Conservation (phyloP, 2,329 filamentous ascomycete species). For the Neurospora crassa region DNA sequence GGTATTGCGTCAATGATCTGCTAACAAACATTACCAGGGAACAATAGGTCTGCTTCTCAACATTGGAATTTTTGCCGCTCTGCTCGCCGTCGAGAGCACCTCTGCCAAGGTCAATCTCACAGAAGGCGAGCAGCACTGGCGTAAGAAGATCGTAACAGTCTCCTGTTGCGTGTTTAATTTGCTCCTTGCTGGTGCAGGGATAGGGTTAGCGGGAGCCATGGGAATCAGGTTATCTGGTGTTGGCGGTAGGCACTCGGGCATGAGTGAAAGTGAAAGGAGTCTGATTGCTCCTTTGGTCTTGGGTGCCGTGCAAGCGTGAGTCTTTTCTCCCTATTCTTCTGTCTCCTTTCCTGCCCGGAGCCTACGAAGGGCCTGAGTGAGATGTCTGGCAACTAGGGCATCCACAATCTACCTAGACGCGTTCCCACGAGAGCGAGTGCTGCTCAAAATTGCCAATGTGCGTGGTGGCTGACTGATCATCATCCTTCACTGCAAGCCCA, state of each 20-base stretch:
- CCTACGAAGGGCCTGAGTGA: neutral
- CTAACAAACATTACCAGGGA: conserved; percentile 9
- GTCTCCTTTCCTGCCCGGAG: neutral
- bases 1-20: neutral
- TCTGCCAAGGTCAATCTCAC: conserved; percentile 10
- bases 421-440: neutral
- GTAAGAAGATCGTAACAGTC: conserved; percentile 16
- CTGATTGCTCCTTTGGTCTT: conserved; percentile 14
- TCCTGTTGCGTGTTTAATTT: conserved; percentile 17
- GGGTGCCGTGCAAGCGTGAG: conserved; percentile 15
- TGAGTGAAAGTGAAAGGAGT: conserved; percentile 1
- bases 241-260: neutral
- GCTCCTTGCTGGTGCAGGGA: conserved; percentile 14
- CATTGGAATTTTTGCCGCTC: conserved; percentile 10
- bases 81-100: conserved; percentile 13
- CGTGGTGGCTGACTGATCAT: neutral
- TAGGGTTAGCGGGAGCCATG: conserved; percentile 12
- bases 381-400: neutral
- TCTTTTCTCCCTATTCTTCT: neutral
- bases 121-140: conserved; percentile 18
- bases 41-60: conserved; percentile 12
- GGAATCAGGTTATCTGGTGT: conserved; percentile 4
- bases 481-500: neutral
- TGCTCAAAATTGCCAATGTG: neutral
- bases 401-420: neutral